These are phyloP conservation scores for Corylus avellana DNA, from an alignment of 306 rosid species.

Conservation along the genomic window DNA sequence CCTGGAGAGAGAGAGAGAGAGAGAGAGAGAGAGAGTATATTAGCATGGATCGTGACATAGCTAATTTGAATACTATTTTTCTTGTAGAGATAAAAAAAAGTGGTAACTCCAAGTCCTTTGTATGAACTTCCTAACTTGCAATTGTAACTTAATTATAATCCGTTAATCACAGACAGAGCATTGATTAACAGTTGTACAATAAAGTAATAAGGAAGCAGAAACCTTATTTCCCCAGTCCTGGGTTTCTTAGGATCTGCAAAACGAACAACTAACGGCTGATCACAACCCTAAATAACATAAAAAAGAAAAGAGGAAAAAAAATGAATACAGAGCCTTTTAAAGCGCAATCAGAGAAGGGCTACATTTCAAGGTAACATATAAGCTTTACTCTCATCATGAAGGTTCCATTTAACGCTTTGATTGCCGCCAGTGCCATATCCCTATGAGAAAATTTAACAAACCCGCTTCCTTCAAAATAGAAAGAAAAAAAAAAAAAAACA, in stretches of 20 bases:
- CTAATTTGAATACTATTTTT: neutral
- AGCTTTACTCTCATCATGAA: constrained; percentile 72
- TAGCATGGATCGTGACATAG: neutral
- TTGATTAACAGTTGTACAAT: constrained; percentile 14
- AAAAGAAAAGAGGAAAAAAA: constrained; percentile 16
- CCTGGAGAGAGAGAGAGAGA: constrained; percentile 47
- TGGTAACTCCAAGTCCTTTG: neutral
- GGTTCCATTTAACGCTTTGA: constrained; percentile 68
- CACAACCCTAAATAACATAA: constrained; percentile 64
- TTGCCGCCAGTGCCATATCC: constrained; percentile 85
- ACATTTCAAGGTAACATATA: constrained; percentile 18
- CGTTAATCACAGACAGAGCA: constrained; percentile 5
- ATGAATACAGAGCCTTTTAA: constrained; percentile 25
- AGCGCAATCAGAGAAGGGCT: constrained; percentile 20
- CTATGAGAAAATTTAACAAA: constrained; percentile 70
- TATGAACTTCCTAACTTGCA: neutral
- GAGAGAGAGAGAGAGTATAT: neutral
- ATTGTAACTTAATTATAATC: constrained; percentile 10
- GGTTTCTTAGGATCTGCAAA: constrained; percentile 91
- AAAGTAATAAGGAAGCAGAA: constrained; percentile 31
- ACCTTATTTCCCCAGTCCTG: constrained; percentile 72
- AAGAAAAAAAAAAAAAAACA: neutral
- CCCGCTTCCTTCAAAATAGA: constrained; percentile 60
- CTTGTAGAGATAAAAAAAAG: neutral
- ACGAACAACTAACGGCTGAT: constrained; percentile 80